phyloP scores from a whole-genome alignment of 768 basidiomycete species.

The Lentinula boryana region DNA sequence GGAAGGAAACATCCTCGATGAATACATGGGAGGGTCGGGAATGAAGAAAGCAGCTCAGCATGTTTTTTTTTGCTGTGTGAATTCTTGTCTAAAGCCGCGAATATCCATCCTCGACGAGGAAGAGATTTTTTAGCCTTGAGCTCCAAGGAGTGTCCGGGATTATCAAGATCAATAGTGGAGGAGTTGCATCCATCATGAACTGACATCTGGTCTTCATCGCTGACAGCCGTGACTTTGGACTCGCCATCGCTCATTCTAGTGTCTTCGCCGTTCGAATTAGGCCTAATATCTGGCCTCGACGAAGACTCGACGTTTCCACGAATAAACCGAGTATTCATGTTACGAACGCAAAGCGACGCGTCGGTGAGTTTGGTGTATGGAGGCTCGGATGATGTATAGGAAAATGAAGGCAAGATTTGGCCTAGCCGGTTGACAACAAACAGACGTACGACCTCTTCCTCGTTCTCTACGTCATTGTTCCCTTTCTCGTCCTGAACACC shows the following conservation, averaged over 20 bases:
- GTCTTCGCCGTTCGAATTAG: neutral
- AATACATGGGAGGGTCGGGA: neutral
- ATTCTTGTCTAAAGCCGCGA: neutral
- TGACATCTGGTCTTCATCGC: neutral
- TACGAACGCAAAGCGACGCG: neutral
- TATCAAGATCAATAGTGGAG: neutral
- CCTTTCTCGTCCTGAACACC: neutral
- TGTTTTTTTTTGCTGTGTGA: neutral
- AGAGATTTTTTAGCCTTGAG: neutral
- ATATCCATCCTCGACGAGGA: neutral
- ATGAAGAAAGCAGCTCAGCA: neutral
- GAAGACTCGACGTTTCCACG: neutral
- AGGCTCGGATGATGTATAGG: neutral
- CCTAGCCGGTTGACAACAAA: neutral
- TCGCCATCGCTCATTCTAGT: neutral
- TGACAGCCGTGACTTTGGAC: neutral
- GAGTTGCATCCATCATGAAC: neutral
- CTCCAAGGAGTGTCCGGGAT: neutral
- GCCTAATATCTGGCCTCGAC: neutral
- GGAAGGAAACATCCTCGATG: neutral
- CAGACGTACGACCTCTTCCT: neutral
- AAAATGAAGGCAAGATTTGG: neutral
- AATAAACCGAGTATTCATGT: neutral
- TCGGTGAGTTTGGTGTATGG: neutral
- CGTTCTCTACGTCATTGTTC: neutral